Base-by-base conservation (phyloP, 2,329 filamentous ascomycete species). In the Sporothrix luriei region DNA sequence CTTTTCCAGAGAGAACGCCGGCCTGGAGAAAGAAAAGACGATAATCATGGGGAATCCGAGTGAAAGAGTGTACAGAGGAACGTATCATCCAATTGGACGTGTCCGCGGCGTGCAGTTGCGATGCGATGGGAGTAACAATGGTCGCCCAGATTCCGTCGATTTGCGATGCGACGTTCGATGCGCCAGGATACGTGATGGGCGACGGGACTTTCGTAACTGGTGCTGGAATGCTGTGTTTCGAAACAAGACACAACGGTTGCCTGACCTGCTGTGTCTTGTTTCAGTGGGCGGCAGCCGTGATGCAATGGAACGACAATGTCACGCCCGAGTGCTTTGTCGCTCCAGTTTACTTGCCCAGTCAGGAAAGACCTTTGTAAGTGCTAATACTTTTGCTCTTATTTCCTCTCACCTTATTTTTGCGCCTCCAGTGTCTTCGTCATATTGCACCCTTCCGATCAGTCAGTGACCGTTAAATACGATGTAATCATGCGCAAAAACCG, bases 131-230 rank as follows among this genome's bases (percentile, higher is more conserved):
- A 21, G 6, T n/a, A 24, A 9, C 14, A 38, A 33, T 57, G 66
- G 66, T 57, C 51, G 66, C 38, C 52, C 57, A 51, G 48, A 24
- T 67, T 67, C 16, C 13, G 40, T 48, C 29, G 64, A 54, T 43
- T 19, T 33, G 65, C 10, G 21, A 48, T 38, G 51, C 40, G 65
- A 40, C 54, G 61, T 29, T 33, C 59, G 10, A n/a, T 10, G 61
- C 49, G 43, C 24, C n/a, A n/a, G 24, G 21, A 51, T 29, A 33
- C 40, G 33, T n/a, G 33, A 67, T 51, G 16, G 43, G n/a, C 38
- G 19, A 9, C n/a, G 65, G 33, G 49, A 38, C 46, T 67, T 55
- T 46, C n/a, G 64, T 33, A 54, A 24, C 33, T 21, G n/a, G 21
- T 14, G 21, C 24, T 46, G 65, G 51, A 40, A 55, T n/a, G 33